Percentiles rank a stretch among this genome's conserved stretches.
phyloP scores from a whole-genome alignment of 139 green algal genomes.

The Auxenochlorella protothecoides region DNA sequence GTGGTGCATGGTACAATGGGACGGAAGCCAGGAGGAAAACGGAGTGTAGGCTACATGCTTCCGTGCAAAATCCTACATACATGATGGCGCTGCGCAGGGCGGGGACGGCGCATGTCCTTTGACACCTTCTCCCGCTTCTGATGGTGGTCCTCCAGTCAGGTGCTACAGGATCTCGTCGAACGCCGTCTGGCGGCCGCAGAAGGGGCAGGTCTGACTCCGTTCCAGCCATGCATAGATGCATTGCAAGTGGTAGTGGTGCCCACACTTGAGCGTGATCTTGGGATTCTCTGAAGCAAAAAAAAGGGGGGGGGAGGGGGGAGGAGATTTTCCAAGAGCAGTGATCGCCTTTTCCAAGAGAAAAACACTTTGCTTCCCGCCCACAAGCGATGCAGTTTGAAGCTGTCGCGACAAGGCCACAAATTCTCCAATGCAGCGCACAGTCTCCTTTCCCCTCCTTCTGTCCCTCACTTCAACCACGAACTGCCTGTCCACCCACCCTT shows the following conservation, averaged over 20 bases:
- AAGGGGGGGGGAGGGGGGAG: background rate
- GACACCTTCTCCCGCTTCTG: background rate
- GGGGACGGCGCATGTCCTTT: background rate
- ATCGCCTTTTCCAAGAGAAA: too few relatives aligned
- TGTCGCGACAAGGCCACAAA: background rate
- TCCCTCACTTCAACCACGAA: too few relatives aligned
- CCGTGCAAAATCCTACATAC: background rate
- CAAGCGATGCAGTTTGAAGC: background rate
- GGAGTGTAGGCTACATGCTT: too few relatives aligned
- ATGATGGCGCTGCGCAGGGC: background rate
- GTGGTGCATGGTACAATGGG: too few relatives aligned
- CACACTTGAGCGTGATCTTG: conserved; percentile 69
- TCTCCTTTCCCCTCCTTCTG: too few relatives aligned
- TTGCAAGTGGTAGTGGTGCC: conserved; percentile 81
- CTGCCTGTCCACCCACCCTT: background rate
- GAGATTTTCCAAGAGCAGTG: too few relatives aligned
- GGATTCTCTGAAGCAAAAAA: conserved; percentile 59
- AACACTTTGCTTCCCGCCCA: too few relatives aligned
- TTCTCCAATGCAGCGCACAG: background rate
- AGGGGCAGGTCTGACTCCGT: conserved; percentile 64
- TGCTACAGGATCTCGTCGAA: conserved; percentile 20
- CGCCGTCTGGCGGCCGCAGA: conserved; percentile 46
- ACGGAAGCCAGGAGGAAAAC: too few relatives aligned
- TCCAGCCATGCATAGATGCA: conserved; percentile 92
- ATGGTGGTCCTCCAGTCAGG: background rate